Conservation (phyloP, 768 basidiomycete species). For the Rossbeevera mucosa region DNA sequence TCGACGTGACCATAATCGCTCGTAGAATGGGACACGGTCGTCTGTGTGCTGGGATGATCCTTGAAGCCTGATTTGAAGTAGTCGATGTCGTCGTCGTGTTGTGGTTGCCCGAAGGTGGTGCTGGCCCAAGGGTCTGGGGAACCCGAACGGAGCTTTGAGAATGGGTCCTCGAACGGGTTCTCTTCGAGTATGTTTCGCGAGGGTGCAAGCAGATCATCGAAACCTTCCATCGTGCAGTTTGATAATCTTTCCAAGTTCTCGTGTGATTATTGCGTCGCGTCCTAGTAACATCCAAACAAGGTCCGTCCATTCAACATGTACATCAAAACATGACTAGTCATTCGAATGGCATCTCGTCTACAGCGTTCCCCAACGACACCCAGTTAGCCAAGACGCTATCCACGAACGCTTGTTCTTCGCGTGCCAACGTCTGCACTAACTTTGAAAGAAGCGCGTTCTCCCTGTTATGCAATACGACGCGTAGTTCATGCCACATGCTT, state of each 20-base stretch:
- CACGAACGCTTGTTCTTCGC: constrained; percentile 67
- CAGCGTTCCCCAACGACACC: constrained; percentile 62
- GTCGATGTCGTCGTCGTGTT: constrained; percentile 18
- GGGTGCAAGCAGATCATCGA: constrained; percentile 68
- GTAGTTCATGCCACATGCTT: constrained; percentile 95
- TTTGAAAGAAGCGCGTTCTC: constrained; percentile 80
- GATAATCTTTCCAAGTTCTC: background rate
- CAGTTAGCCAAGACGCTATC: constrained; percentile 66
- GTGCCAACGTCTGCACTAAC: constrained; percentile 66
- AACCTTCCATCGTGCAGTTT: constrained; percentile 55
- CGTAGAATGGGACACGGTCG: constrained; percentile 36
- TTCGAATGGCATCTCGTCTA: constrained; percentile 85
- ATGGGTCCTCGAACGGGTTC: constrained; percentile 74
- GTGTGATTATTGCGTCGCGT: background rate
- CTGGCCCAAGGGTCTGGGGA: constrained; percentile 78
- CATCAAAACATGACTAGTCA: constrained; percentile 51
- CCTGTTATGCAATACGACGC: constrained; percentile 85
- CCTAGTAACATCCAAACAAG: constrained; percentile 8
- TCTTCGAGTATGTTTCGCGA: constrained; percentile 61
- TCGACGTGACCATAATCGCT: constrained; percentile 33
- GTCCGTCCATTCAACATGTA: constrained; percentile 10
- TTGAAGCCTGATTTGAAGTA: constrained; percentile 28
- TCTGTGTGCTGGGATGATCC: constrained; percentile 21
- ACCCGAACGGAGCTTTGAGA: constrained; percentile 52
- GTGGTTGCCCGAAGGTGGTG: constrained; percentile 41